Evolutionary conservation across 2,329 filamentous ascomycete genomes (phyloP).

Genomic region (Microdochium trichocladiopsis): DNA sequence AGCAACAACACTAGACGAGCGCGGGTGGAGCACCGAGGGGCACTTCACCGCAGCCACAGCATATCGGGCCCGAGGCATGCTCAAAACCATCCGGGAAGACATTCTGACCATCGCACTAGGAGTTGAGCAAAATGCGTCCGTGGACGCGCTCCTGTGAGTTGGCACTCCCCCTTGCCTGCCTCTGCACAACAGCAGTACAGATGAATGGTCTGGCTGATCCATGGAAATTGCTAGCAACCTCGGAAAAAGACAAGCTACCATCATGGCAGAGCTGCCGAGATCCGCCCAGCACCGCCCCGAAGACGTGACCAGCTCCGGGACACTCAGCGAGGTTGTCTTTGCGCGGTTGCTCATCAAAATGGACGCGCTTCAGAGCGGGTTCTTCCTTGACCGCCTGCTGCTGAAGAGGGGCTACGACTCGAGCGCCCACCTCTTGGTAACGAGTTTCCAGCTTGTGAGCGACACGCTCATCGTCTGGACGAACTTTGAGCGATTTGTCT

Average conservation of each 20-base stretch:
- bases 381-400: constrained; percentile 50
- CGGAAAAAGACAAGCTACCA: constrained; percentile 15
- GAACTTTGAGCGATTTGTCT: constrained; percentile 35
- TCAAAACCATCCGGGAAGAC: constrained; percentile 48
- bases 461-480: constrained; percentile 40
- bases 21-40: constrained; percentile 30
- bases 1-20: constrained; percentile 36
- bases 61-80: constrained; percentile 19
- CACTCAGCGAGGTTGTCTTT: constrained; percentile 25
- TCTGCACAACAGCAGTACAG: too few relatives aligned
- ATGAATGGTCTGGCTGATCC: constrained; percentile 11
- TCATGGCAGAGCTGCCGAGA: constrained; percentile 24
- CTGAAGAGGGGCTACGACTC: constrained; percentile 28
- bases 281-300: constrained; percentile 17
- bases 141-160: constrained; percentile 22
- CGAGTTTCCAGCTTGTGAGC: constrained; percentile 39
- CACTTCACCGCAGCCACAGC: constrained; percentile 25
- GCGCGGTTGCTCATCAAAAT: constrained; percentile 38
- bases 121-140: constrained; percentile 24
- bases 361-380: constrained; percentile 47
- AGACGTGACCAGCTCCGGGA: constrained; percentile 21
- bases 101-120: constrained; percentile 50
- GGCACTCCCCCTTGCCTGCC: background rate
- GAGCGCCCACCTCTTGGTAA: constrained; percentile 28
- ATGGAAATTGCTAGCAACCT: constrained; percentile 24